Percentiles rank a stretch among this genome's conserved stretches.
Conservation (phyloP, 345 rosid genomes). For the Hypericum androsaemum region DNA sequence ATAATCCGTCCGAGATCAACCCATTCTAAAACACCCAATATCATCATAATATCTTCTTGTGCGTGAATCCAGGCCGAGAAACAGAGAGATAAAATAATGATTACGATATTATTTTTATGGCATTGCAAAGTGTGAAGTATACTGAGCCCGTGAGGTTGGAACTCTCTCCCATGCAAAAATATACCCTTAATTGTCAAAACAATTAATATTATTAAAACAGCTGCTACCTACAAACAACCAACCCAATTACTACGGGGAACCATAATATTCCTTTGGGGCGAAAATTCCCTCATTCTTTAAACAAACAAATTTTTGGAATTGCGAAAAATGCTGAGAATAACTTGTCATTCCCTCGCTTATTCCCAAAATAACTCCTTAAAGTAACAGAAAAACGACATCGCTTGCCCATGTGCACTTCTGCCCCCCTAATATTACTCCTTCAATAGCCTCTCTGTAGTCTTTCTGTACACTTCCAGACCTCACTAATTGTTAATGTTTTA, state of each 20-base stretch:
- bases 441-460: slow-evolving; percentile 2
- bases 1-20: too few relatives aligned
- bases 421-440: slow-evolving; percentile 17
- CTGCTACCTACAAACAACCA: slow-evolving; percentile 11
- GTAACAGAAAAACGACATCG: slow-evolving; percentile 30
- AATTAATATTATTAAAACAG: slow-evolving; percentile 11
- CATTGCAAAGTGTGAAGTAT: background rate
- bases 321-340: slow-evolving; percentile 19
- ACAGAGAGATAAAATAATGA: too few relatives aligned
- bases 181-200: slow-evolving; percentile 32
- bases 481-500: slow-evolving; percentile 10
- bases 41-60: too few relatives aligned
- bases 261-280: slow-evolving; percentile 11
- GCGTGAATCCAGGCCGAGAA: too few relatives aligned
- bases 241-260: slow-evolving; percentile 18
- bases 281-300: slow-evolving; percentile 25
- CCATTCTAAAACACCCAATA: too few relatives aligned
- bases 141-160: slow-evolving; percentile 25
- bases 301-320: slow-evolving; percentile 33
- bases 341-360: slow-evolving; percentile 24
- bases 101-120: too few relatives aligned
- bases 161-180: slow-evolving; percentile 31
- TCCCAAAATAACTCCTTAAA: slow-evolving; percentile 18
- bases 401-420: slow-evolving; percentile 43
- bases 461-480: slow-evolving; percentile 10